Evolutionary conservation across 352 stramenopile species (phyloP), one percentile per base, ranked within the genome.

Genomic region (Hyaloperonospora brassicae): DNA sequence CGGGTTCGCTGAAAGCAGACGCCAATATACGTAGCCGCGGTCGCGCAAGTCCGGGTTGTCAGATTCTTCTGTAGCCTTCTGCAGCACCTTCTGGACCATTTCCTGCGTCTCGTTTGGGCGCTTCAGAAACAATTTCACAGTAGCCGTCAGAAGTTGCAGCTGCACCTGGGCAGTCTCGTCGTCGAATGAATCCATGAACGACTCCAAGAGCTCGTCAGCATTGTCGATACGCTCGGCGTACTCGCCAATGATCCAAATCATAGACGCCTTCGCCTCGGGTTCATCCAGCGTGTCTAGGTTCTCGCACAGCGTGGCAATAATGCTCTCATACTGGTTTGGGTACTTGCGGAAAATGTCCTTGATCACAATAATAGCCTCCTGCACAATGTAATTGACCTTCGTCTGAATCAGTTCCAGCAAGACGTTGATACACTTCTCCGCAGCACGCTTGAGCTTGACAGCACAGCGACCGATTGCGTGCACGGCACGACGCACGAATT

Each of bases 211-310:
- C 66, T 99, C 96, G 69, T 99, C 96, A 0, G 97, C 97, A 68
- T 99, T 99, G 65, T 99, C 97, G 57, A 99, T 99, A 51, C 96
- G 94, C 68, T 99, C 96, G 2, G 96, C 95, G 67, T 99, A 99
- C 79, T 99, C 97, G 31, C 97, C 97, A 64, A 99, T 98, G 67
- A 99, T 99, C 97, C 97, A 99, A 66, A 99, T 97, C 93, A 99
- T 99, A 14, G 84, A 95, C 5, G 96, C 96, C 79, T 99, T 99
- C 10, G 97, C 97, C 64, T 99, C 91, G 0, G 97, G 97, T 65
- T 99, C 97, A 68, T 99, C 97, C 22, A 99, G 67, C 9, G 95
- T 98, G 70, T 99, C 97, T n/a, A 99, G 72, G 70, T 98, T 99
- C 63, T 99, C 96, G 66, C 97, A 99, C 13, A 99, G 74, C 8